phyloP scores from a whole-genome alignment of 176 grass and related monocot species.

The Saccharum officinarum region DNA sequence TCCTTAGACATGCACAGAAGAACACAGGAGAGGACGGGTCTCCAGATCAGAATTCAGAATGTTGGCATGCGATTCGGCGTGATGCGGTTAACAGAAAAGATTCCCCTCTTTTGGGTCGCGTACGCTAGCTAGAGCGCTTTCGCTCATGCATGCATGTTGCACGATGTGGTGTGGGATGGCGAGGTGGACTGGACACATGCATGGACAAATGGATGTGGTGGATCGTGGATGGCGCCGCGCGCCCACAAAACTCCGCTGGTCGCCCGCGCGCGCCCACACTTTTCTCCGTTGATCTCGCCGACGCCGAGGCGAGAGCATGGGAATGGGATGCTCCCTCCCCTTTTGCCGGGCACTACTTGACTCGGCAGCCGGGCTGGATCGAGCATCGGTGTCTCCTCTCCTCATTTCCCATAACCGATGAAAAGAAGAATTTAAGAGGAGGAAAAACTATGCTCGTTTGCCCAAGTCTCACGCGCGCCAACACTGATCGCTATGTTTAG shows the following conservation, averaged over 20 bases:
- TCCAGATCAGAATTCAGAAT: background rate
- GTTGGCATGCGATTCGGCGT: background rate
- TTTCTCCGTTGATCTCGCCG: constrained; percentile 30
- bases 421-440: background rate
- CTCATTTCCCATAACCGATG: background rate
- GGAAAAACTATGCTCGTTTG: background rate
- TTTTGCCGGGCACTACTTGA: background rate
- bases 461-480: background rate
- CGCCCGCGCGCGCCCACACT: background rate
- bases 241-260: background rate
- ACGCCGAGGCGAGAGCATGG: background rate
- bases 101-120: constrained; percentile 40
- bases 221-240: background rate
- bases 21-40: background rate
- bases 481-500: background rate
- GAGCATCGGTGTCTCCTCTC: background rate
- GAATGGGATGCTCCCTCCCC: background rate
- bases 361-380: background rate
- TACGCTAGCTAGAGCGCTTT: constrained; percentile 19
- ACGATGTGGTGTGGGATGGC: constrained; percentile 1
- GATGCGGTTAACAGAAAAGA: constrained; percentile 4
- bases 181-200: background rate
- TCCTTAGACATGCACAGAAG: background rate
- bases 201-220: background rate
- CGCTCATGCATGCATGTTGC: background rate